Base-by-base conservation (phyloP, 164 flowering plant genomes). In the Taxillus chinensis region DNA sequence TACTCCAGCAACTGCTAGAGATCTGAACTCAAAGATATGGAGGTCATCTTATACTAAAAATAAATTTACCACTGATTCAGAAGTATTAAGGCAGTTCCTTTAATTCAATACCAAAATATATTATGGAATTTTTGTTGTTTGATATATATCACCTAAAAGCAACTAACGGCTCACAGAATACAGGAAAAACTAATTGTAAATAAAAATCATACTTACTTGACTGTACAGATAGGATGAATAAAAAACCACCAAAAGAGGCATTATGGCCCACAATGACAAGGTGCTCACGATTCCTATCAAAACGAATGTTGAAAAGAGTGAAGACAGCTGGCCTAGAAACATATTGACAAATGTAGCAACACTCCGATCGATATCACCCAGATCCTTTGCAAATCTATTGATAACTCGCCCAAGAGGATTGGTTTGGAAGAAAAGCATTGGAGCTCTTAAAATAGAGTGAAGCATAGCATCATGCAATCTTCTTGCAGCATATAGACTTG, bases 381-480 rank as follows among this genome's bases (percentile, higher is more conserved):
- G 76, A 79, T 95, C 99, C 82, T 95, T 95, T 4, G 99, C 96
- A 78, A 95, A 91, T 65, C 99, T 80, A 73, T 95, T 95, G 69
- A 91, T 91, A 53, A 95, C 82, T 62, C 99, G 76, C 39, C 99
- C 99, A 62, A 95, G 76, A 48, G 98, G 99, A 77, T 91, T 95
- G 42, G 96, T 91, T 46, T 95, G 93, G 70, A 95, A 91, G 81
- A 95, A 95, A 15, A 89, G 83, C 99, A 95, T 95, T 42, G 99
- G 99, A 71, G 98, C 96, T 78, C 95, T 80, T 64, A 95, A 72
- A 55, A 95, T 87, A 55, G 98, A 86, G 55, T 42, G 61, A 60
- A 95, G 92, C 96, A 95, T 95, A 3, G 83, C 93, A 69, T 91
- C 86, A 74, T 95, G 99, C 80, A 95, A 69, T 66, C 85, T 80